These are phyloP conservation scores for Wallacemonas rigidus DNA, from an alignment of 208 protist species.

Conservation along the genomic window DNA sequence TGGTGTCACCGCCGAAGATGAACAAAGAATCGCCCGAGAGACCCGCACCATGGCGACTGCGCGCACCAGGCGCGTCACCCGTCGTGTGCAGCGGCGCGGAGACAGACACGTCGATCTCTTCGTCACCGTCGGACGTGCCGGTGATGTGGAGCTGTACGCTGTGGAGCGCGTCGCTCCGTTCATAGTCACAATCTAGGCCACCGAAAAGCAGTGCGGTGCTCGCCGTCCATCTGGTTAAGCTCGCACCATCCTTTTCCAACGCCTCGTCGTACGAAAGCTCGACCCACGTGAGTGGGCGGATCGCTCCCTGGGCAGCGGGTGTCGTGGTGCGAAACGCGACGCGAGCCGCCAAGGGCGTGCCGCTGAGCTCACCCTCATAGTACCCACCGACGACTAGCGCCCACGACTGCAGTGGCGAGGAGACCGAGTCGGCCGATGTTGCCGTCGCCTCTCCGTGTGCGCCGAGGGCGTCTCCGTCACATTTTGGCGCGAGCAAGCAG, in stretches of 20 bases:
- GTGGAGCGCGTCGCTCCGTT: conserved; percentile 47
- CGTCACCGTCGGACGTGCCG: neutral
- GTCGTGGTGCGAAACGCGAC: neutral
- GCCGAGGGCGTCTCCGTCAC: neutral
- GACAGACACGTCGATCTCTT: conserved; percentile 16
- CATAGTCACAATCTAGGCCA: conserved; percentile 51
- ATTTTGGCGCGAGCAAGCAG: conserved; percentile 23
- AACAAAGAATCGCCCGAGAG: conserved; percentile 31
- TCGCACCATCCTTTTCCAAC: conserved; percentile 65
- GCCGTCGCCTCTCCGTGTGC: neutral
- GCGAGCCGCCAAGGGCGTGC: conserved; percentile 31
- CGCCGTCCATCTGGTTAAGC: conserved; percentile 30
- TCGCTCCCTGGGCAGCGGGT: neutral
- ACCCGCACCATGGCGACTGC: conserved; percentile 55
- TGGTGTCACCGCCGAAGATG: conserved; percentile 72
- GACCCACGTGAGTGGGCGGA: conserved; percentile 44
- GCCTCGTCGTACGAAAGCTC: conserved; percentile 21
- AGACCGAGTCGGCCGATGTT: neutral
- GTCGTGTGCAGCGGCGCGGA: conserved; percentile 24
- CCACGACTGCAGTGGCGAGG: conserved; percentile 25
- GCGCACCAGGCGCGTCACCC: conserved; percentile 45
- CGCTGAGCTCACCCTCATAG: conserved; percentile 52
- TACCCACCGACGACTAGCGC: conserved; percentile 67
- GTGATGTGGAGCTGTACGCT: neutral
- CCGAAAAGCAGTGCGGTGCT: conserved; percentile 68